These are phyloP conservation scores for Beta corolliflora DNA, from an alignment of 179 eudicot genomes.

Conservation along the genomic window DNA sequence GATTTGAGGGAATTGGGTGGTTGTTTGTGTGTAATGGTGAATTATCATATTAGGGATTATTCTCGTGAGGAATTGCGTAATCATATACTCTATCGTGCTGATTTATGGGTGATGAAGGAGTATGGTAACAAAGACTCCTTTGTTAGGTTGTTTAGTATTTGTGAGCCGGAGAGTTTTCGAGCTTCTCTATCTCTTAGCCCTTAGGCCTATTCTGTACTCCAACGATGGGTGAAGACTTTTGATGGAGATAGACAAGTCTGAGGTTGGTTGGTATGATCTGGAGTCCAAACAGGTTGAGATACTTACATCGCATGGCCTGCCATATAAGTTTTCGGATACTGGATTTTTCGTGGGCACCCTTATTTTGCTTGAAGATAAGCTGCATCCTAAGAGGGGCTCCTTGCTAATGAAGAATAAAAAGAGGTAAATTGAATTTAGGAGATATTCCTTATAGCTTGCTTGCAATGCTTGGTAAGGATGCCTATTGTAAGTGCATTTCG, in stretches of 20 bases:
- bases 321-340: not conserved
- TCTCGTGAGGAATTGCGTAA: too few species aligned
- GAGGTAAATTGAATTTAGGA: not conserved
- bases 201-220: slow-evolving; percentile 17
- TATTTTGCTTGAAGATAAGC: slow-evolving; percentile 3
- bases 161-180: not conserved
- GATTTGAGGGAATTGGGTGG: slow-evolving; percentile 22
- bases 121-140: not conserved
- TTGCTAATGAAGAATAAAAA: not conserved
- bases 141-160: slow-evolving; percentile 8
- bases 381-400: not conserved
- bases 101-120: too few species aligned
- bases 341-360: slow-evolving; percentile 13
- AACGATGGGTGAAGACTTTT: slow-evolving; percentile 1
- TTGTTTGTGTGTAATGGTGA: slow-evolving; percentile 19
- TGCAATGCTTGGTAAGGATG: too few species aligned
- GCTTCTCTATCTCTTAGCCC: not conserved
- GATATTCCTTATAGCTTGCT: not conserved
- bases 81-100: too few species aligned
- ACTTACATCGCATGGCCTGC: not conserved
- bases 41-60: not conserved
- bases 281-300: not conserved
- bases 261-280: slow-evolving; percentile 21
- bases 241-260: not conserved
- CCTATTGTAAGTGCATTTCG: too few species aligned